Base-by-base conservation (phyloP, 441 rosid species). In the Erodium trifolium region DNA sequence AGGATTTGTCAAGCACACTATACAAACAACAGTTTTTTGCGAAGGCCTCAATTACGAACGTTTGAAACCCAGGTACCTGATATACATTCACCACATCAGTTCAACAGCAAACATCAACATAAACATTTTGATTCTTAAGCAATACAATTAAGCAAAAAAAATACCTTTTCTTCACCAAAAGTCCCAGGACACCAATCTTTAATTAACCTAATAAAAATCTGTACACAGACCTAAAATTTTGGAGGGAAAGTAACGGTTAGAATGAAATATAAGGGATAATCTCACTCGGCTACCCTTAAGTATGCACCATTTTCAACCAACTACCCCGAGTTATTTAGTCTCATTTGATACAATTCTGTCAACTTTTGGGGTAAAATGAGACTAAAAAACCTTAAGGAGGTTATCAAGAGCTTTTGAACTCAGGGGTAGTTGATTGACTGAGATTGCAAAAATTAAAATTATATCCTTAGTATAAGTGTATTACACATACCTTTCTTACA, bases 1-100 rank as follows among this genome's bases (percentile, higher is more conserved):
- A 75, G 37, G 78, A 75, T 34, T 68, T 75, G 70, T 75, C 78
- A 13, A 75, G 78, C 37, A 75, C 74, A 13, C 78, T 75, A 39
- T 70, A 63, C 74, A 75, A 63, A 68, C 78, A 75, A 71, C 78
- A 75, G 63, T 75, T 63, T 18, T 67, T 63, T 9, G 63, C 74
- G 63, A 75, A 75, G 41, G 2, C 74, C 72, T 75, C 78, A 1
- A 71, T 63, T 18, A 71, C 65, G 41, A 71, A 75, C 62, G 41
- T 75, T 17, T 67, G 45, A 67, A 75, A 75, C 23, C 78, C 78
- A 67, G 72, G 74, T 12, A 75, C 74, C 78, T 75, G 78, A 23
- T 70, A 63, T 23, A 16, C 23, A 10, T 0, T 59, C 27, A 41
- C 43, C 67, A 29, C 19, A 13, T 71, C 12, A 63, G 71, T 55